Evolutionary conservation across 805 yeast genomes (phyloP).

Genomic region (Candida manassasensis): DNA sequence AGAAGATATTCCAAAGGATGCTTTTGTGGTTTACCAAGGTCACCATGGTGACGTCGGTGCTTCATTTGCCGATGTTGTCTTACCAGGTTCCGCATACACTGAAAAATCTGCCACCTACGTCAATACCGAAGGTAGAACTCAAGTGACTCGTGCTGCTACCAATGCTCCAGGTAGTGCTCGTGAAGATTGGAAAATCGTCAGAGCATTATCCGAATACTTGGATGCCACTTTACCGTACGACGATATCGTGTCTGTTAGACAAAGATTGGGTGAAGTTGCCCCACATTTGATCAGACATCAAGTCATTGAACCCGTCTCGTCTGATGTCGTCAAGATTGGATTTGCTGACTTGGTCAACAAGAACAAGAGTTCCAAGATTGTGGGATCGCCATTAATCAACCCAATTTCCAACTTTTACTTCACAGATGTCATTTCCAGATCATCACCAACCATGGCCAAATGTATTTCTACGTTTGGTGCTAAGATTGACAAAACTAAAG

Average conservation of each 20-base stretch:
- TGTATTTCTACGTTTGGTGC: constrained; percentile 72
- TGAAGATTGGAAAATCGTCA: constrained; percentile 85
- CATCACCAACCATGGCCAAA: constrained; percentile 87
- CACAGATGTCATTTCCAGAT: constrained; percentile 82
- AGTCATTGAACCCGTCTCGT: constrained; percentile 62
- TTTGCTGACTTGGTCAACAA: constrained; percentile 40
- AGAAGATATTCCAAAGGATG: constrained; percentile 71
- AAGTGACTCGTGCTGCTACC: constrained; percentile 79
- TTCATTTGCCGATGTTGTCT: constrained; percentile 77
- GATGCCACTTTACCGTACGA: constrained; percentile 72
- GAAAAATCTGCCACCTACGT: constrained; percentile 82
- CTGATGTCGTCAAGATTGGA: constrained; percentile 54
- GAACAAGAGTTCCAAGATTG: constrained; percentile 32
- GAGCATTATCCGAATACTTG: constrained; percentile 78
- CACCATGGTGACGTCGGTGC: constrained; percentile 92
- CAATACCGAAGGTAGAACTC: constrained; percentile 88
- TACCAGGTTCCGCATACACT: constrained; percentile 87
- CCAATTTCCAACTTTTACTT: constrained; percentile 82
- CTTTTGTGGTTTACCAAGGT: constrained; percentile 86
- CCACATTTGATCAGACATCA: constrained; percentile 78
- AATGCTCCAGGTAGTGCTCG: constrained; percentile 87
- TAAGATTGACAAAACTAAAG: constrained; percentile 54
- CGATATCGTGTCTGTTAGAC: constrained; percentile 61
- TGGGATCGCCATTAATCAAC: constrained; percentile 51
- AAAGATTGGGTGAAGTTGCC: constrained; percentile 69